These are phyloP conservation scores for Tylopilus orsonianus DNA, from an alignment of 1,284 basidiomycete genomes.

Conservation along the genomic window DNA sequence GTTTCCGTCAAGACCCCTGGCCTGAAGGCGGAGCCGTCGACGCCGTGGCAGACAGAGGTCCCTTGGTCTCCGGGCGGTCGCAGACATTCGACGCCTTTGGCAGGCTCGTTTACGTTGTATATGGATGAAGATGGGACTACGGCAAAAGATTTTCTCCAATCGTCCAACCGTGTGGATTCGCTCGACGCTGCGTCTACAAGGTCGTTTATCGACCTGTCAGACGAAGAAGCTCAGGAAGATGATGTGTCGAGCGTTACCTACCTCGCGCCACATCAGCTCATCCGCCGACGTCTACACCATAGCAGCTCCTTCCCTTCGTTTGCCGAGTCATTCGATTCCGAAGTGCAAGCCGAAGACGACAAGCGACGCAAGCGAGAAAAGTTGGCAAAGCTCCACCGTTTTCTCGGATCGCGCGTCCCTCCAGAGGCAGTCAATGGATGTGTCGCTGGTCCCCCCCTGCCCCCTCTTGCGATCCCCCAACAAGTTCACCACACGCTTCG, in stretches of 20 bases:
- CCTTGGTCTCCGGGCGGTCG: constrained; percentile 35
- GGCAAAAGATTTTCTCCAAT: constrained; percentile 5
- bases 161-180: constrained; percentile 9
- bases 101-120: constrained; percentile 38
- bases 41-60: constrained; percentile 26
- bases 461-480: constrained; percentile 36
- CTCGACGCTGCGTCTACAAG: constrained; percentile 36
- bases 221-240: constrained; percentile 45
- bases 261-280: constrained; percentile 12
- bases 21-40: constrained; percentile 25
- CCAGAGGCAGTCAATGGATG: constrained; percentile 61
- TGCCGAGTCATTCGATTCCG: constrained; percentile 49
- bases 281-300: constrained; percentile 28
- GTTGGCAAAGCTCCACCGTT: constrained; percentile 76
- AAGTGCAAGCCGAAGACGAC: constrained; percentile 57
- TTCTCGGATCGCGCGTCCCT: constrained; percentile 75
- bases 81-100: constrained; percentile 53
- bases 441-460: constrained; percentile 41
- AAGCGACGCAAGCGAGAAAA: constrained; percentile 68
- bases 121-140: constrained; percentile 10
- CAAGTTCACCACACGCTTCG: constrained; percentile 15
- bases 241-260: constrained; percentile 16
- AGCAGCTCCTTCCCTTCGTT: constrained; percentile 44
- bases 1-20: constrained; percentile 20
- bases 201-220: constrained; percentile 70